Evolutionary conservation across 2,329 filamentous ascomycete genomes (phyloP), one percentile per base, ranked within the genome.

Genomic region (Beauveria caledonica): DNA sequence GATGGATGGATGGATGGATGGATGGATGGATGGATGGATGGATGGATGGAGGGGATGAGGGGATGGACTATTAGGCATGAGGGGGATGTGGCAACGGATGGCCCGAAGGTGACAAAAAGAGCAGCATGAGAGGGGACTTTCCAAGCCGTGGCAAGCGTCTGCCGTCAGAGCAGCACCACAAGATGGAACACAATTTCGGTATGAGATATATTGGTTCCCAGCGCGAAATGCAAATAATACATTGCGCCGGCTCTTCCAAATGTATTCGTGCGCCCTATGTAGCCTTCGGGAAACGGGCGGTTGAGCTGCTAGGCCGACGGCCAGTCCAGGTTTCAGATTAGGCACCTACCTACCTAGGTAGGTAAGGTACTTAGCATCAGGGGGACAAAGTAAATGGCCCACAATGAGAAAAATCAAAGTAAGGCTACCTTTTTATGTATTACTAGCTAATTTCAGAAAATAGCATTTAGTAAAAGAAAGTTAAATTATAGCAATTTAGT

Each of bases 61-160:
- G 60, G 53, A 61, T 56, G 53, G 53, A 57, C 51, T 50, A 40
- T 57, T 45, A 29, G 56, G 56, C 25, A 51, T 50, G 56, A 51
- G 29, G 56, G 36, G 56, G 56, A 45, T 58, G 56, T 51, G 56
- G 56, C 25, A 58, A 48, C 44, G 46, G 56, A 51, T 52, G 46
- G 56, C 21, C 56, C 46, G 45, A 58, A 46, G 10, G 23, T 15
- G 39, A 50, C 33, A 42, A 58, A 36, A 45, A 36, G 44, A 33
- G 36, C 27, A 48, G 5, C 7, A 8, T 39, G 46, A 49, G 15
- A 49, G 17, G 19, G 52, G 17, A 46, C 5, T 44, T 13, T 23
- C 5, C n/a, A 53, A 53, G 21, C 21, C 27, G n/a, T 10, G 42
- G 27, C 42, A 33, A 17, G 27, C 42, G 13, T 48, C 27, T 21